phyloP scores from a whole-genome alignment of 1,284 basidiomycete species.

The Ustanciosporium gigantosporum region DNA sequence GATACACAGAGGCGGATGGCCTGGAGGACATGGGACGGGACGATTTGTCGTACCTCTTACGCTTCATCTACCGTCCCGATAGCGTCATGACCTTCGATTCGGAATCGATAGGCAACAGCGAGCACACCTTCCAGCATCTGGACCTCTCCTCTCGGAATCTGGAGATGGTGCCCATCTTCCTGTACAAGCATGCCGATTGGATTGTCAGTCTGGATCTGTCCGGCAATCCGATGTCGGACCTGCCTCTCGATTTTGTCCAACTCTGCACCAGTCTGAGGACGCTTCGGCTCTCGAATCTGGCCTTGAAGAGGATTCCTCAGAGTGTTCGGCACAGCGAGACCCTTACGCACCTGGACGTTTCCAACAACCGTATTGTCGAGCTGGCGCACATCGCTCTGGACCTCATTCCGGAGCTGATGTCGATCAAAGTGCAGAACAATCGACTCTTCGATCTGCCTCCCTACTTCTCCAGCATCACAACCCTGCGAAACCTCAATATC shows the following conservation, averaged over 20 bases:
- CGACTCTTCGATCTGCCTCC: constrained; percentile 82
- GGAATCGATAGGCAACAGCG: constrained; percentile 48
- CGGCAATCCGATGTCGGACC: constrained; percentile 92
- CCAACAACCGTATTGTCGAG: constrained; percentile 88
- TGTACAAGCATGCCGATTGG: constrained; percentile 83
- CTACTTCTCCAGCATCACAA: constrained; percentile 76
- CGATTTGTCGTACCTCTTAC: constrained; percentile 82
- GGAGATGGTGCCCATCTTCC: constrained; percentile 84
- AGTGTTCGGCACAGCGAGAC: constrained; percentile 77
- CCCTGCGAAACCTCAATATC: constrained; percentile 82
- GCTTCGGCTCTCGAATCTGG: constrained; percentile 87
- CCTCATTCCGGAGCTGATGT: constrained; percentile 73
- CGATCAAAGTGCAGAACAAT: constrained; percentile 88
- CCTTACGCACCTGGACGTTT: constrained; percentile 83
- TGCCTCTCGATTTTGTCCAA: constrained; percentile 95
- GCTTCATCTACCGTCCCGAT: constrained; percentile 75
- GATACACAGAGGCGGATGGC: constrained; percentile 81
- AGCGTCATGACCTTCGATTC: constrained; percentile 64
- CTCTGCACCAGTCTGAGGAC: constrained; percentile 81
- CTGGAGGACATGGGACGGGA: constrained; percentile 79
- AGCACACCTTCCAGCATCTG: constrained; percentile 71
- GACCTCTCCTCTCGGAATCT: constrained; percentile 83
- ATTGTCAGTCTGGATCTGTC: constrained; percentile 88
- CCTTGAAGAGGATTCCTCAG: constrained; percentile 88
- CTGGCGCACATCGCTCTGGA: constrained; percentile 84